Evolutionary conservation across 106 monocot species (phyloP).

Genomic region (Cymbidium sinense): DNA sequence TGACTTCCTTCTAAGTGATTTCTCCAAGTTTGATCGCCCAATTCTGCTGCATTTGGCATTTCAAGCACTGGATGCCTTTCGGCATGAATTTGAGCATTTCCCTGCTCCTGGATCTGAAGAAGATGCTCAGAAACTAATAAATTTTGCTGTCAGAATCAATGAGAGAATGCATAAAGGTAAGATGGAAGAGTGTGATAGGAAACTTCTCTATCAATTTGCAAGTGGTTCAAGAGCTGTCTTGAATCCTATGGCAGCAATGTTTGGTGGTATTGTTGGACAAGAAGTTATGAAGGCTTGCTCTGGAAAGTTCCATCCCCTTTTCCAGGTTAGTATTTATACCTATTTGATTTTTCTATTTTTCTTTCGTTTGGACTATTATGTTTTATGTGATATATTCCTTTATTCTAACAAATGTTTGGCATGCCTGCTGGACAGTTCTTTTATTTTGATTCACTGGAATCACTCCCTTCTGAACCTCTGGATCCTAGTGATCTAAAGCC

Average conservation of each 20-base stretch:
- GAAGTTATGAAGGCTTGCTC: slow-evolving; percentile 73
- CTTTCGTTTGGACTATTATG: neutral
- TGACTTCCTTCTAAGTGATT: slow-evolving; percentile 62
- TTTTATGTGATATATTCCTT: neutral
- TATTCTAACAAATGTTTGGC: neutral
- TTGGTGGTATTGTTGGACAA: slow-evolving; percentile 75
- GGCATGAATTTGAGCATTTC: slow-evolving; percentile 35
- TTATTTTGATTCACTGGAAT: slow-evolving; percentile 68
- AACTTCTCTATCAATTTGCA: slow-evolving; percentile 49
- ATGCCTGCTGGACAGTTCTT: slow-evolving; percentile 43
- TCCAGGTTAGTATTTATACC: slow-evolving; percentile 35
- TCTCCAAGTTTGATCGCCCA: slow-evolving; percentile 47
- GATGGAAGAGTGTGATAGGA: slow-evolving; percentile 37
- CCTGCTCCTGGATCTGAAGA: slow-evolving; percentile 55
- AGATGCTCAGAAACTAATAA: slow-evolving; percentile 41
- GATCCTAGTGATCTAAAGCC: slow-evolving; percentile 45
- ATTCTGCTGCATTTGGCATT: slow-evolving; percentile 58
- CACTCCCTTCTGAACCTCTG: slow-evolving; percentile 49
- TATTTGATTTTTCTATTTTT: neutral
- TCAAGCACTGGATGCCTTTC: slow-evolving; percentile 60
- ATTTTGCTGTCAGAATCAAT: slow-evolving; percentile 31
- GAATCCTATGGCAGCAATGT: slow-evolving; percentile 79
- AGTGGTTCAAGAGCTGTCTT: slow-evolving; percentile 55
- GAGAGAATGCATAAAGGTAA: slow-evolving; percentile 30
- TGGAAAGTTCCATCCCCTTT: slow-evolving; percentile 70